Percentiles rank a stretch among this genome's conserved stretches.
Conservation (phyloP, 768 basidiomycete species). For the Naganishia onofrii region DNA sequence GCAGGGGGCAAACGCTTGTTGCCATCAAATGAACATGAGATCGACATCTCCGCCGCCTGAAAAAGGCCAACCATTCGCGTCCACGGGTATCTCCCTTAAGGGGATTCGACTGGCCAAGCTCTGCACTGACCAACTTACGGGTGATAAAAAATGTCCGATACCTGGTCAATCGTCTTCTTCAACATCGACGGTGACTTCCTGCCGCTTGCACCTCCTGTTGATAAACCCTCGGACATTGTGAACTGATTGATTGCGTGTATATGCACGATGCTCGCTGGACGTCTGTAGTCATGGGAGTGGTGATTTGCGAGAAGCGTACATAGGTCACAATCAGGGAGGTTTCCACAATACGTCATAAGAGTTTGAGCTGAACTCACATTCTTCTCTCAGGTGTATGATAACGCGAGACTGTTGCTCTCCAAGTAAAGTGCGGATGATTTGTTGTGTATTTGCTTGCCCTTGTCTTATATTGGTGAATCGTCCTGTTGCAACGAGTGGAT, state of each 20-base stretch:
- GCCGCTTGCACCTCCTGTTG: background rate
- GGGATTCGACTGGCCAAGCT: background rate
- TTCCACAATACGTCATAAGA: background rate
- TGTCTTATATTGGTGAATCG: no score
- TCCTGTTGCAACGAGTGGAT: no score
- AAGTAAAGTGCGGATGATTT: no score
- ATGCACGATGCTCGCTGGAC: background rate
- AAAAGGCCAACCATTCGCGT: no score
- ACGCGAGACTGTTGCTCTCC: no score
- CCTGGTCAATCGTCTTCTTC: conserved; percentile 25
- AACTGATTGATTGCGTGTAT: background rate
- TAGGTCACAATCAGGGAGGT: background rate
- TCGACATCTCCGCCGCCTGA: no score
- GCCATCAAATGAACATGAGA: no score
- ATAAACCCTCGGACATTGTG: conserved; percentile 2
- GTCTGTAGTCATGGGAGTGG: background rate
- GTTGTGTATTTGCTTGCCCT: no score
- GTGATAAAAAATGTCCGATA: conserved; percentile 30
- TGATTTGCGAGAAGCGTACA: background rate
- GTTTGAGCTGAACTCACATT: background rate
- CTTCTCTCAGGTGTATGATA: background rate
- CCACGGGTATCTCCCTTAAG: no score
- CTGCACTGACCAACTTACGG: conserved; percentile 11
- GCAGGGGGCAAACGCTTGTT: background rate
- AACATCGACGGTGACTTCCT: conserved; percentile 18